Percentiles rank a stretch among this genome's conserved stretches.
Conservation (phyloP, 2,329 filamentous ascomycete genomes). For the Aureobasidium lini region DNA sequence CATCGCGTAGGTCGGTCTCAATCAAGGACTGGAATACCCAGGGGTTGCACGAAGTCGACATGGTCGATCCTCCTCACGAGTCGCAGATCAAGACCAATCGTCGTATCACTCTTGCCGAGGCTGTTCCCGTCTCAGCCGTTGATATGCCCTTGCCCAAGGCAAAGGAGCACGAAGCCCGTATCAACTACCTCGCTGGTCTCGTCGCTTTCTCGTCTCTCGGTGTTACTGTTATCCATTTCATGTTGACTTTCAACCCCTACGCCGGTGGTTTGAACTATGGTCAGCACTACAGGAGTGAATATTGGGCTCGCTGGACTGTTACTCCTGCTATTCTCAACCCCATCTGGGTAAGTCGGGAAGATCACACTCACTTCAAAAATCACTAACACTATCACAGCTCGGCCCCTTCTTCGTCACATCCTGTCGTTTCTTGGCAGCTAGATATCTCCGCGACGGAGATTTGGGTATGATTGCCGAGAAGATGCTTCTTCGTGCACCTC, state of each 20-base stretch:
- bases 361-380: background rate
- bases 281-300: conserved; percentile 34
- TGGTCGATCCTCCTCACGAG: conserved; percentile 5
- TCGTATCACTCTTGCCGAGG: conserved; percentile 10
- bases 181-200: conserved; percentile 42
- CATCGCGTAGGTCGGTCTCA: background rate
- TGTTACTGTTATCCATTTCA: conserved; percentile 40
- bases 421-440: conserved; percentile 37
- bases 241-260: conserved; percentile 36
- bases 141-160: conserved; percentile 11
- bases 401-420: conserved; percentile 44
- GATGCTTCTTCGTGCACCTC: conserved; percentile 36
- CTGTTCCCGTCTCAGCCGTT: conserved; percentile 3
- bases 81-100: background rate
- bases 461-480: conserved; percentile 38
- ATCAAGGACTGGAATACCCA: conserved; percentile 10
- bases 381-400: conserved; percentile 20
- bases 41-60: background rate
- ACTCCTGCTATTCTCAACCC: conserved; percentile 39
- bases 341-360: conserved; percentile 27
- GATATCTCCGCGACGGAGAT: conserved; percentile 37
- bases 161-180: conserved; percentile 23
- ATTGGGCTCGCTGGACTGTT: conserved; percentile 35
- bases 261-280: conserved; percentile 30
- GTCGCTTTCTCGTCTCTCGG: conserved; percentile 38